These are phyloP conservation scores for Rhynchospora tenuis DNA, from an alignment of 176 grass and related monocot species.

Conservation along the genomic window DNA sequence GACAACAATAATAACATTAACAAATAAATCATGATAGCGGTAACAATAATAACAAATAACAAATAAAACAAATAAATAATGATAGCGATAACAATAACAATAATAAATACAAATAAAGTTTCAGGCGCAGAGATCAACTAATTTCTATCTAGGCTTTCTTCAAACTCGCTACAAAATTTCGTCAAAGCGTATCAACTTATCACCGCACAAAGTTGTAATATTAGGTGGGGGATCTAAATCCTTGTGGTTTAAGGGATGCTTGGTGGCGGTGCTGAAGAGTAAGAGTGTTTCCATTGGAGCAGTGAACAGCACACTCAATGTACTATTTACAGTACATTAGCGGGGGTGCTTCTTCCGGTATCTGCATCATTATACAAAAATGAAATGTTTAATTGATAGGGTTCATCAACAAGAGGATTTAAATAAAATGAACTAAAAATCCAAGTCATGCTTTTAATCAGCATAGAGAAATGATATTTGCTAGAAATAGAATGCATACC, in stretches of 20 bases:
- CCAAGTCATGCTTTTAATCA: not conserved
- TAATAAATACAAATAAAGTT: no score
- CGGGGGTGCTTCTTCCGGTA: constrained; percentile 20
- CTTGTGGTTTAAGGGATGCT: not conserved
- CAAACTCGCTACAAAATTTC: no score
- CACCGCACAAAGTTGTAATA: no score
- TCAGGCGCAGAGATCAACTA: no score
- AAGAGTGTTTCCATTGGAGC: not conserved
- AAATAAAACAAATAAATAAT: no score
- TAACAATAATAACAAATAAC: no score
- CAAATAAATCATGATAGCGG: no score
- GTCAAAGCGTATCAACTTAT: no score
- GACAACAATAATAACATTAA: no score
- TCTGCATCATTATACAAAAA: constrained; percentile 3
- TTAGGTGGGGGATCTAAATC: not conserved
- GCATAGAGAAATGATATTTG: not conserved
- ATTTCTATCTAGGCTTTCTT: no score
- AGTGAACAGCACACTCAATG: not conserved
- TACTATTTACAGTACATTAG: not conserved
- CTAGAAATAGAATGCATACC: constrained; percentile 34
- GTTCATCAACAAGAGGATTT: not conserved
- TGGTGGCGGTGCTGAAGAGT: not conserved
- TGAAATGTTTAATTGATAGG: not conserved
- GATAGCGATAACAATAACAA: no score
- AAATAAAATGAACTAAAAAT: constrained; percentile 4